phyloP scores from a whole-genome alignment of 805 yeast species.

The Saccharomyces paradoxus region DNA sequence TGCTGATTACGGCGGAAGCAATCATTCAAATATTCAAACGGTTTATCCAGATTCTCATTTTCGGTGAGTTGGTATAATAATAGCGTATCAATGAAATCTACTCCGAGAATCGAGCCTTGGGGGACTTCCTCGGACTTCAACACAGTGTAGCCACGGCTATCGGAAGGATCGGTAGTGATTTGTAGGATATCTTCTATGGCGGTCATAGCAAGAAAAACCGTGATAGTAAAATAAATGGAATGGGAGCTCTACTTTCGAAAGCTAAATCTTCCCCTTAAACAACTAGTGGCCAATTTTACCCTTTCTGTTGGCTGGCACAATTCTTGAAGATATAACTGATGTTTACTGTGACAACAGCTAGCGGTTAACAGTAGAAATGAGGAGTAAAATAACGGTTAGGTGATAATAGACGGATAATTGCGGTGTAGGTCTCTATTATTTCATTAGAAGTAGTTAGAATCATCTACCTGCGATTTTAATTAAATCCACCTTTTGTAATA shows the following conservation, averaged over 20 bases:
- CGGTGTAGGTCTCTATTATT: neutral
- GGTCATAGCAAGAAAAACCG: constrained; percentile 10
- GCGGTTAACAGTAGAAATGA: neutral
- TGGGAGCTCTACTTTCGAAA: neutral
- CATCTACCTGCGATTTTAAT: neutral
- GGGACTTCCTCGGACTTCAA: constrained; percentile 14
- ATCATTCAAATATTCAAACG: constrained; percentile 23
- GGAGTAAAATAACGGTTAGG: neutral
- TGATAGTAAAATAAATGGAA: neutral
- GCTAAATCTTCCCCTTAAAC: neutral
- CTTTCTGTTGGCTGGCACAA: neutral
- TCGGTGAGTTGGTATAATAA: constrained; percentile 29
- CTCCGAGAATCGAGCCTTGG: constrained; percentile 6
- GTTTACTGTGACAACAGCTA: neutral
- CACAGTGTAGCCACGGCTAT: constrained; percentile 9
- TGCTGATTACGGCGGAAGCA: constrained; percentile 26
- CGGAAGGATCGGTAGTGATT: constrained; percentile 16
- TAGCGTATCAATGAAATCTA: constrained; percentile 23
- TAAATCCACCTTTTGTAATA: neutral
- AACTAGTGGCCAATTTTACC: neutral
- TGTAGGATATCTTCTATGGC: constrained; percentile 22
- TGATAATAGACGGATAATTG: neutral
- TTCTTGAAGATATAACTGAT: neutral
- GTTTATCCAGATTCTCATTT: constrained; percentile 19
- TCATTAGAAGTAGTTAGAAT: neutral